Evolutionary conservation across 2,329 filamentous ascomycete species (phyloP), one percentile per base, ranked within the genome.

Genomic region (Tricladium varicosporioides): DNA sequence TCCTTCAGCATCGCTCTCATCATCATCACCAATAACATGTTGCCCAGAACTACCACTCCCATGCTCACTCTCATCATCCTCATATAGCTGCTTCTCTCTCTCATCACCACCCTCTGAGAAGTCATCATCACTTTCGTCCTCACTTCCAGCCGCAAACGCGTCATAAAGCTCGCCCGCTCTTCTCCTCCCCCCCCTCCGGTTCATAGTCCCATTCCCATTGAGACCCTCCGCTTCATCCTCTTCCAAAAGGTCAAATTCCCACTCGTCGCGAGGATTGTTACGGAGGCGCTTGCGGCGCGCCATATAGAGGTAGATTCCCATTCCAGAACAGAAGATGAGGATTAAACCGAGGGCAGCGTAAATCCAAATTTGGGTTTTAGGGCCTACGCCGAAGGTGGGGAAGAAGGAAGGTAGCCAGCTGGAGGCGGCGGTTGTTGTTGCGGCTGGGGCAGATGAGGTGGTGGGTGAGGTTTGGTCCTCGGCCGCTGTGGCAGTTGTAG

Each of bases 101-200:
- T 71, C 65, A 51, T 68, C 65, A 40, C 78, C 76, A 13, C 75
- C 76, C 33, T 77, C 77, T 16, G 76, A 74, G 32, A 78, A 78
- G 56, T 79, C 75, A 15, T 71, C 74, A 10, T 75, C 72, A 51
- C 68, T 69, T 45, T 91, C 88, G 56, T 94, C 92, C 57, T 93
- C 93, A 59, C 82, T 85, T 52, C 92, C 93, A 14, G 91, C 92
- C 0, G 94, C 94, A 79, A 99, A 99, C 4, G 94, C 94, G 77
- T 99, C 94, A 72, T 99, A 99, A 46, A 99, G 76, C 76, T 97
- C 93, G 27, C 93, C 92, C 1, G 91, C 94, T 16, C 91, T 78
- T 63, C 78, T 71, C 71, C 74, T 80, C 65, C 71, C 73, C 33
- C 71, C 72, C 51, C 80, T 79, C 63, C 78, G 76, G 15, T 75